Evolutionary conservation across 2,329 filamentous ascomycete species (phyloP), one percentile per base, ranked within the genome.

Genomic region (Fusarium sp.): DNA sequence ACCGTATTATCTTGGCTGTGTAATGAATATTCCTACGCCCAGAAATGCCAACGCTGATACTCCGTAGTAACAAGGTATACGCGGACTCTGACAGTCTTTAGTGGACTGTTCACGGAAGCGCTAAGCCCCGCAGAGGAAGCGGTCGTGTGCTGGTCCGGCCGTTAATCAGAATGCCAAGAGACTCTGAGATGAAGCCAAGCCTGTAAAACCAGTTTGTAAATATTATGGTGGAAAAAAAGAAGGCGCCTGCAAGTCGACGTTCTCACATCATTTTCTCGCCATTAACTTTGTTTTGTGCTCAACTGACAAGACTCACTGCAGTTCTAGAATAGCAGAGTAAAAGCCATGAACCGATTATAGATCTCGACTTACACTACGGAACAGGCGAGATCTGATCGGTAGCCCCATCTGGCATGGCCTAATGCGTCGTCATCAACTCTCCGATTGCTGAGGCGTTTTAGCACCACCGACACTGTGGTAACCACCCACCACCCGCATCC

Each of bases 161-260:
- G 45, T 46, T 60, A 38, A 63, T 57, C 44, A 44, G 18, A 8
- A 44, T 57, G 57, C 67, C 62, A 62, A 68, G 63, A 34, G 48
- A 45, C 43, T 47, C 22, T 30, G 58, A 70, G 66, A 70, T 71
- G 58, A 69, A 52, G 67, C 67, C 67, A 70, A 70, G 67, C 47
- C 57, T 65, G 32, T 20, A 65, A 53, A 59, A 60, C 53, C 62
- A 65, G 53, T 62, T 65, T 65, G 38, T 24, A 1, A n/a, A n/a
- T 11, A 12, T 7, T 38, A 18, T 38, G 34, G 13, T 30, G 29
- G 6, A 30, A 15, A 30, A 24, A 10, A 18, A n/a, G 13, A 24
- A 38, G 25, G 13, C 18, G 9, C 16, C 11, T 34, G 30, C 20
- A 44, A 25, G 20, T 44, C 22, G 30, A 27, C 12, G 40, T 40